Evolutionary conservation across 1,284 basidiomycete genomes (phyloP), one percentile per base, ranked within the genome.

Genomic region (Cryptococcus maquisensis): DNA sequence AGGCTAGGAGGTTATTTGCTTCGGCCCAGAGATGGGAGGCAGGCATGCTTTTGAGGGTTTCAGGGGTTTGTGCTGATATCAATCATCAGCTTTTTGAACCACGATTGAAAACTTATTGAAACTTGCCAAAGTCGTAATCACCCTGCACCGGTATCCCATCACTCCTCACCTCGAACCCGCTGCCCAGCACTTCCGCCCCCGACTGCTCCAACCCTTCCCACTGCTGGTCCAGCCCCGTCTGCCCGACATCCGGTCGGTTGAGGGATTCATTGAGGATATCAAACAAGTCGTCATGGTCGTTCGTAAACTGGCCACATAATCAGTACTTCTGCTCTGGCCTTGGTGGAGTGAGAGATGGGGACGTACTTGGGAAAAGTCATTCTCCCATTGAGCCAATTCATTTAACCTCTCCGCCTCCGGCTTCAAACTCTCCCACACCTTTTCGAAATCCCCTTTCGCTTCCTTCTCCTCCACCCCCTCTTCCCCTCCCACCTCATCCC

Each of bases 301-400:
- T 60, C 42, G 64, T 69, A 51, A 75, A 72, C 67, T 76, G 53
- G 1, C 5, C 12, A 2, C 18, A 45, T n/a, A 28, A 38, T 23
- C 23, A 32, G 15, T 26, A 35, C 16, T 8, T 20, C 10, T 45
- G 43, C 23, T 23, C 35, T 20, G 32, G 16, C 28, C 4, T 3
- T 32, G 7, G 28, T 6, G 28, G 10, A 12, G 20, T 26, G 8
- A 10, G 10, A 46, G 41, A 37, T 21, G 20, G 45, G n/a, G n/a
- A 18, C 13, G 20, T 40, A 75, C 73, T 64, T 90, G 86, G 55
- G 87, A 88, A 66, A 93, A 90, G 72, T 94, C 86, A 8, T 85
- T 84, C 71, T 95, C 93, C 91, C 91, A 95, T 70, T 86, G 86
- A 4, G 86, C 83, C 46, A 90, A 73, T 60, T 90, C 84, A 67